These are phyloP conservation scores for Sugiyamaella chiloensis DNA, from an alignment of 805 yeast genomes.

Conservation along the genomic window DNA sequence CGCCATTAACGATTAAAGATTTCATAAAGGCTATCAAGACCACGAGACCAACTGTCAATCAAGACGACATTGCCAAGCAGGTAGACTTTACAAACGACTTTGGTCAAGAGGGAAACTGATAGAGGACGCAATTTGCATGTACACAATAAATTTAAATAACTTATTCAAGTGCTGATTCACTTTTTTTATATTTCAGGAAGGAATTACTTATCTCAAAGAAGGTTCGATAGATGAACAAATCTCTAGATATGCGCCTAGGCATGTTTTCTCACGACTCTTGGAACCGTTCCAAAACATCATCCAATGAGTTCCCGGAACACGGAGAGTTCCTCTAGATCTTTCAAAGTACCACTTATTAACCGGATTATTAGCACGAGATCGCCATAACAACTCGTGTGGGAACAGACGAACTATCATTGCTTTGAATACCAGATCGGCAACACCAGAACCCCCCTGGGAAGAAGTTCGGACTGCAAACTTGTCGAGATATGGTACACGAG, in stretches of 20 bases:
- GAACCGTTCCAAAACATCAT: constrained; percentile 45
- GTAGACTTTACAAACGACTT: constrained; percentile 88
- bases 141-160: background rate
- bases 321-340: constrained; percentile 69
- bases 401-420: constrained; percentile 61
- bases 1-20: constrained; percentile 84
- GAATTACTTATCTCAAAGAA: constrained; percentile 39
- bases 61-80: constrained; percentile 75
- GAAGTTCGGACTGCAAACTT: constrained; percentile 86
- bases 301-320: constrained; percentile 42
- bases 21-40: constrained; percentile 88
- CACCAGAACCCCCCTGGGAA: constrained; percentile 87
- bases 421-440: constrained; percentile 91
- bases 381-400: constrained; percentile 78
- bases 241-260: constrained; percentile 46
- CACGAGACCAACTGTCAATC: constrained; percentile 93
- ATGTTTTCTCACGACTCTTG: constrained; percentile 30
- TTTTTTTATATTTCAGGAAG: too few species aligned
- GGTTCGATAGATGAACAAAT: constrained; percentile 59
- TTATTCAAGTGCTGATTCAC: too few species aligned
- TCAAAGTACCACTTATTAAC: constrained; percentile 98
- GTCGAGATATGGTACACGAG: constrained; percentile 74
- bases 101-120: constrained; percentile 91
- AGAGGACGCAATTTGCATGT: background rate
- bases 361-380: constrained; percentile 82